Evolutionary conservation across 129 eudicot species (phyloP).

Genomic region (Cynara cardunculus): DNA sequence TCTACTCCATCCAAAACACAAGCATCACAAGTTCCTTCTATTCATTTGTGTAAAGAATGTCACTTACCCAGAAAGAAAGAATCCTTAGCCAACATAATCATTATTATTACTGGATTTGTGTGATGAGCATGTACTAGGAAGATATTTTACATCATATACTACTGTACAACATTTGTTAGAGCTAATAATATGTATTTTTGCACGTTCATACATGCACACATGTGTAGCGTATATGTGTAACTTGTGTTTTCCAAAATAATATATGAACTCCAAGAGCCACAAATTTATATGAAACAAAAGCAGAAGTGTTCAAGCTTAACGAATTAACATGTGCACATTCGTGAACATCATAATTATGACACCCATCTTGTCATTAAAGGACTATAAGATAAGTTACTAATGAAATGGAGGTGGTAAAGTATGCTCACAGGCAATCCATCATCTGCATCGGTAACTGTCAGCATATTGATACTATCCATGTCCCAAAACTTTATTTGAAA

Average conservation of each 20-base stretch:
- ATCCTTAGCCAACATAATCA: neutral
- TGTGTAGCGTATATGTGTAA: neutral
- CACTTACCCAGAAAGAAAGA: neutral
- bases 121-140: neutral
- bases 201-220: neutral
- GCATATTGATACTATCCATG: constrained; percentile 65
- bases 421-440: constrained; percentile 77
- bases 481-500: constrained; percentile 86
- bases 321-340: neutral
- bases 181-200: neutral
- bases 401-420: neutral
- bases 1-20: neutral
- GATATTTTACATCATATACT: neutral
- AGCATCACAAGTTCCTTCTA: neutral
- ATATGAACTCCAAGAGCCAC: neutral
- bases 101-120: neutral
- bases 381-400: neutral
- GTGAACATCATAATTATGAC: neutral
- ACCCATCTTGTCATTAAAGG: neutral
- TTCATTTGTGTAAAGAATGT: neutral
- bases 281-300: neutral
- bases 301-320: neutral
- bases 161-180: neutral
- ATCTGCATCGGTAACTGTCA: constrained; percentile 60
- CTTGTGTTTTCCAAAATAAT: neutral